Base-by-base conservation (phyloP, 805 yeast genomes). In the Vanderwaltozyma tropicalis region DNA sequence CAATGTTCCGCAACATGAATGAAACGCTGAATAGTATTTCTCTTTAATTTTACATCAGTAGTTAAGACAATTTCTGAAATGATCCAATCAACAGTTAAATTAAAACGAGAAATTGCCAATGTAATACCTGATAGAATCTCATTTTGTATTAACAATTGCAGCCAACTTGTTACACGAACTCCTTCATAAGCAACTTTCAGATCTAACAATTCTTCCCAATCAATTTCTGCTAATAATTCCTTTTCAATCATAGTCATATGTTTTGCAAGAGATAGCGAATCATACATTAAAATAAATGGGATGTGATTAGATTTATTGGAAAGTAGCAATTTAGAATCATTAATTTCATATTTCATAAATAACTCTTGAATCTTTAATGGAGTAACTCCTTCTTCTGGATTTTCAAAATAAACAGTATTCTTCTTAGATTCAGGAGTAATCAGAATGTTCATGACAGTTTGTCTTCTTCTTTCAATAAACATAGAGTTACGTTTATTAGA, bases 71-170 rank as follows among this genome's bases (percentile, higher is more conserved):
- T 74, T 62, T 89, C 96, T 0, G 95, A 84, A 25, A 84, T 76
- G 29, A 88, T 78, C 97, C 97, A 89, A 49, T 84, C 85, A 6
- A 84, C 88, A 64, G 84, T 78, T 41, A 89, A 63, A 53, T 89
- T 88, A 67, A 88, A 92, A 42, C 98, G 67, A 0, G 94, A 71
- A 28, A 86, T 78, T 11, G 85, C 86, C 34, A 89, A 62, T 44
- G 84, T 85, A 27, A 87, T 77, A 0, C 96, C 96, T n/a, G 78
- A 72, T 16, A 67, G 59, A 24, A 63, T 55, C 48, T 65, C 63
- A 48, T 74, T 71, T 55, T 76, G 74, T 17, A 78, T 71, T 38
- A 88, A 64, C 25, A 84, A 68, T 44, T 76, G 80, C 20, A 87
- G 62, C 98, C 98, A 92, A 50, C 92, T 83, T 45, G 76, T 77